These are phyloP conservation scores for Colletotrichum sp. DNA, from an alignment of 2,329 filamentous ascomycete genomes.

Conservation along the genomic window DNA sequence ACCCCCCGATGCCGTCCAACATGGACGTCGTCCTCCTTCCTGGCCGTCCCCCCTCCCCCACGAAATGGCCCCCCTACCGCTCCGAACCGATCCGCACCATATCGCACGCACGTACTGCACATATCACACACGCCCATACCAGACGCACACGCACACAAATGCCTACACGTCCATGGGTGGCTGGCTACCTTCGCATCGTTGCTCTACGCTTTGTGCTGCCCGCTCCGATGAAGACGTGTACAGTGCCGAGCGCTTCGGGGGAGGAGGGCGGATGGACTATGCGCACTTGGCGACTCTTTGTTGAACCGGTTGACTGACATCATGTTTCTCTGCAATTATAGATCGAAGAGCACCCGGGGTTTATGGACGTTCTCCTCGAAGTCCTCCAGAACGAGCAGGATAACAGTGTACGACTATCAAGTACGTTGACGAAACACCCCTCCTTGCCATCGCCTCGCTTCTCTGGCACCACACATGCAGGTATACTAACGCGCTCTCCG, in stretches of 20 bases:
- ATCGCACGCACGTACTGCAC: neutral
- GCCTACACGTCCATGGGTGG: neutral
- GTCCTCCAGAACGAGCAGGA: constrained; percentile 91
- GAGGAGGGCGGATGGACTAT: neutral
- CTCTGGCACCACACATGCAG: neutral
- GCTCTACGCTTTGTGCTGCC: neutral
- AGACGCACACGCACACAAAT: neutral
- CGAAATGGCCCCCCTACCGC: constrained; percentile 15
- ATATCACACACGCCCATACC: constrained; percentile 5
- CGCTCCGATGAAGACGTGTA: neutral
- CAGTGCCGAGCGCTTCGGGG: neutral
- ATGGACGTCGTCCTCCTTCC: neutral
- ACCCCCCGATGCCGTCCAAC: neutral
- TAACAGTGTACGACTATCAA: constrained; percentile 81
- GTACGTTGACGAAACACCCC: constrained; percentile 58
- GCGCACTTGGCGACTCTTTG: constrained; percentile 3
- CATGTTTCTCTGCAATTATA: constrained; percentile 40
- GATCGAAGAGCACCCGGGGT: constrained; percentile 90
- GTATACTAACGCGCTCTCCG: constrained; percentile 17
- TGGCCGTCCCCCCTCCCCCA: constrained; percentile 12
- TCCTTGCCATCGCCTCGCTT: neutral
- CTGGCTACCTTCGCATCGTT: constrained; percentile 2
- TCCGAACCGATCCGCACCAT: constrained; percentile 17
- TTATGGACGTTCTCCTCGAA: constrained; percentile 88
- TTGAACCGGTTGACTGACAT: constrained; percentile 19